These are phyloP conservation scores for Mollisiaceae sp. DNA, from an alignment of 2,329 filamentous ascomycete species.

Conservation along the genomic window DNA sequence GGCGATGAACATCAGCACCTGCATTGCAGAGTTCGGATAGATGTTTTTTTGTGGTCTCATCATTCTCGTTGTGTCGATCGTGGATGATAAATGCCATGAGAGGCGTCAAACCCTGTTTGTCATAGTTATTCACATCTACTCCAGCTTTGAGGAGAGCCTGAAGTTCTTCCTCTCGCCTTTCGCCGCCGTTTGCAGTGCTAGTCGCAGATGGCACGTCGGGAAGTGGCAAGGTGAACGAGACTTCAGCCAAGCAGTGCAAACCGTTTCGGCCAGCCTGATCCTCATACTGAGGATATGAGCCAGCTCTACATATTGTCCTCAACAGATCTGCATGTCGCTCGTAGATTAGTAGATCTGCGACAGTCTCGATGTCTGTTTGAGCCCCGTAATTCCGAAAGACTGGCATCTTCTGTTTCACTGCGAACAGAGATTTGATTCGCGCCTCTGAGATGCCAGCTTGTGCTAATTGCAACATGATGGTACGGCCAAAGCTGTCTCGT, in stretches of 20 bases:
- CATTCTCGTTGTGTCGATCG: slow-evolving; percentile 19
- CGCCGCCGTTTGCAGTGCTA: neutral
- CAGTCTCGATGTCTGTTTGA: neutral
- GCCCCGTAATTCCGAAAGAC: neutral
- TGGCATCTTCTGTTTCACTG: neutral
- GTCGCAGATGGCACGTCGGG: neutral
- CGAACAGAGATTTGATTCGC: neutral
- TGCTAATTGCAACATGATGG: neutral
- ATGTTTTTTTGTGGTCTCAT: slow-evolving; percentile 13
- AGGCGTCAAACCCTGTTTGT: slow-evolving; percentile 23
- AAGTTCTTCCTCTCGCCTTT: slow-evolving; percentile 8
- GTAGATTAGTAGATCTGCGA: neutral
- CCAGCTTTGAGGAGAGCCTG: slow-evolving; percentile 14
- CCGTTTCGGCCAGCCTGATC: slow-evolving; percentile 23
- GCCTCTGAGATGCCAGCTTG: neutral
- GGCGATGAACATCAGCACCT: slow-evolving; percentile 24
- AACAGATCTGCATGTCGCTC: slow-evolving; percentile 1
- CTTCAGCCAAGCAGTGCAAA: slow-evolving; percentile 20
- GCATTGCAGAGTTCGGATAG: slow-evolving; percentile 17
- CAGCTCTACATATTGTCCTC: slow-evolving; percentile 3
- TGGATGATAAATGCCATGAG: slow-evolving; percentile 31
- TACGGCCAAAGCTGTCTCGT: neutral
- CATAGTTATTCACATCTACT: slow-evolving; percentile 24
- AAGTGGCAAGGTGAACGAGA: slow-evolving; percentile 13
- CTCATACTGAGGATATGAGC: slow-evolving; percentile 8